These are phyloP conservation scores for Fusarium sp. DNA, from an alignment of 2,329 filamentous ascomycete genomes.

Conservation along the genomic window DNA sequence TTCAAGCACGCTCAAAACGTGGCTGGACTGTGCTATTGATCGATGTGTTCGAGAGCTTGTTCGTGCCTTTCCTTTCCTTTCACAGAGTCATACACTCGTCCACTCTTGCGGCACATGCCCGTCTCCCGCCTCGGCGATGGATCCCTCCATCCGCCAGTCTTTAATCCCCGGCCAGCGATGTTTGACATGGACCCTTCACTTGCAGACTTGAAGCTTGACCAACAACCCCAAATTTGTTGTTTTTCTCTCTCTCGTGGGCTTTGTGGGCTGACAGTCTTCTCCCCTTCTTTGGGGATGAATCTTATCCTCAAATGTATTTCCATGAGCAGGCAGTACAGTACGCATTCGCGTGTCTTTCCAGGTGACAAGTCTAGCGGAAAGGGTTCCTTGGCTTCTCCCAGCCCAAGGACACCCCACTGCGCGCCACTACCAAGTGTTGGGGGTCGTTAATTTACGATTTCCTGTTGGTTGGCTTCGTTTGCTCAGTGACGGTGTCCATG, in stretches of 20 bases:
- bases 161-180: constrained; percentile 32
- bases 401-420: constrained; percentile 15
- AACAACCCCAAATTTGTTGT: constrained; percentile 24
- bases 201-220: constrained; percentile 17
- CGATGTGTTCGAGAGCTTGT: constrained; percentile 1
- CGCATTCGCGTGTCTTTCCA: background rate
- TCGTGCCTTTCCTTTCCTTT: constrained; percentile 20
- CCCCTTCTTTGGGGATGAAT: background rate
- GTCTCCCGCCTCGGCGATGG: constrained; percentile 31
- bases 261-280: background rate
- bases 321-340: background rate
- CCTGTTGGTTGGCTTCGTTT: constrained; percentile 30
- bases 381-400: constrained; percentile 6
- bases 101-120: constrained; percentile 28
- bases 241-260: background rate
- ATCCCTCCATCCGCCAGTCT: constrained; percentile 32
- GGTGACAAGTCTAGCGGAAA: constrained; percentile 8
- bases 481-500: constrained; percentile 7
- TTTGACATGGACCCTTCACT: constrained; percentile 36
- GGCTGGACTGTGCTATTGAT: constrained; percentile 15
- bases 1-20: constrained; percentile 8
- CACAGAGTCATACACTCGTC: constrained; percentile 15
- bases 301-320: background rate
- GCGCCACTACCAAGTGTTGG: constrained; percentile 28
- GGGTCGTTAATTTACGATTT: constrained; percentile 19